These are phyloP conservation scores for Edhazardia aedis DNA, from an alignment of 371 early-diverging fungal species.

Conservation along the genomic window DNA sequence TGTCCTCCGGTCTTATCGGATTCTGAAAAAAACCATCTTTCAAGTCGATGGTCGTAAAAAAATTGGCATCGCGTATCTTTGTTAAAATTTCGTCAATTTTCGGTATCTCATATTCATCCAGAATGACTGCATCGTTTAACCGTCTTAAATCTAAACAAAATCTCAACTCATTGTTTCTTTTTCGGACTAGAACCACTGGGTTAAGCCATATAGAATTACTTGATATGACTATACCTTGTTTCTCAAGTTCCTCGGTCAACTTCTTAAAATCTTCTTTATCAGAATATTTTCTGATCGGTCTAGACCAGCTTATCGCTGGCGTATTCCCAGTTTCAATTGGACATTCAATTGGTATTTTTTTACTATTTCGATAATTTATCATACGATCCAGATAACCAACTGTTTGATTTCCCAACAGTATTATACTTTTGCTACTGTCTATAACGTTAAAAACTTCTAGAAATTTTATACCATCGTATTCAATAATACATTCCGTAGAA, in stretches of 20 bases:
- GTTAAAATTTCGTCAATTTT: constrained; percentile 1
- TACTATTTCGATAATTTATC: too few relatives aligned
- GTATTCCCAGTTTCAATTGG: background rate
- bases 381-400: background rate
- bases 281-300: background rate
- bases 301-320: background rate
- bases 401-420: background rate
- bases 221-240: background rate
- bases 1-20: background rate
- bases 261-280: constrained; percentile 5
- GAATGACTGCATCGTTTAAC: background rate
- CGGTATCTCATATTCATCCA: constrained; percentile 1
- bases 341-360: background rate
- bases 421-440: background rate
- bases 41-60: constrained; percentile 2
- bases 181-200: constrained; percentile 3
- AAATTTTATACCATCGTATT: background rate
- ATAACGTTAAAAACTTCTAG: background rate
- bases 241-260: background rate
- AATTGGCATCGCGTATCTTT: background rate
- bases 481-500: background rate
- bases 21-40: too few relatives aligned
- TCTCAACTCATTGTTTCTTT: background rate
- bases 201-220: constrained; percentile 3
- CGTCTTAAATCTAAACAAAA: constrained; percentile 7